Base-by-base conservation (phyloP, 352 stramenopile species). In the Globisporangium paroecandrum region DNA sequence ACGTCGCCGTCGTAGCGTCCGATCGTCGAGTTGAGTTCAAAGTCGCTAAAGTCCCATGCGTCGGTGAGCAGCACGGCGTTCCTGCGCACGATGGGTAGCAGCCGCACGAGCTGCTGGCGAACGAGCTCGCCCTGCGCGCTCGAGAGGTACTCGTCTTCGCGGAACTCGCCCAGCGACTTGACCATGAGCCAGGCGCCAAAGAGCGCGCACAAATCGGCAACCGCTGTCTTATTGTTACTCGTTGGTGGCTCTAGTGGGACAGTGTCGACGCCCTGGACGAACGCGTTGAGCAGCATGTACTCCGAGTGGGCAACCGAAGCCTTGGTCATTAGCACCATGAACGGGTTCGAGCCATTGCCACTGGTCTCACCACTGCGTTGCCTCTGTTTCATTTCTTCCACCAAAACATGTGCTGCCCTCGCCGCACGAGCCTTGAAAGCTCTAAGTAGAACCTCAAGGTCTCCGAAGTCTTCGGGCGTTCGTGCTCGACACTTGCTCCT, bases 11-110 rank as follows among this genome's bases (percentile, higher is more conserved):
- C 83, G 7, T 71, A 69, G 22, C 66, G 62, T 7, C 86, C 86
- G 7, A 95, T 82, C 15, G 68, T 82, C 60, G 84, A 93, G 72
- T 91, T 89, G 2, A 95, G 58, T n/a, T 89, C 65, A 7, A 77
- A 65, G 65, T 95, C 86, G 34, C 77, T 83, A 46, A 94, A 64
- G 72, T 93, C 83, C 69, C 92, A 95, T 32, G 80, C 72, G 58
- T 95, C 87, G 9, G 89, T 81, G 12, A 95, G 77, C 55, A 76
- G 65, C 51, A 95, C 87, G 6, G 82, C 83, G 41, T 93, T 78
- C 0, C 61, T n/a, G 51, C 87, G 83, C 34, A 92, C 73, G 24
- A 60, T 60, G 69, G 74, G 6, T 63, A 60, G 64, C 82, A 93
- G n/a, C 73, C 65, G n/a, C 25, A 84, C 68, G 15, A 91, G 59